Percentiles rank a stretch among this genome's conserved stretches.
Conservation (phyloP, 1,284 basidiomycete species). For the Cryptococcus amylolentus region DNA sequence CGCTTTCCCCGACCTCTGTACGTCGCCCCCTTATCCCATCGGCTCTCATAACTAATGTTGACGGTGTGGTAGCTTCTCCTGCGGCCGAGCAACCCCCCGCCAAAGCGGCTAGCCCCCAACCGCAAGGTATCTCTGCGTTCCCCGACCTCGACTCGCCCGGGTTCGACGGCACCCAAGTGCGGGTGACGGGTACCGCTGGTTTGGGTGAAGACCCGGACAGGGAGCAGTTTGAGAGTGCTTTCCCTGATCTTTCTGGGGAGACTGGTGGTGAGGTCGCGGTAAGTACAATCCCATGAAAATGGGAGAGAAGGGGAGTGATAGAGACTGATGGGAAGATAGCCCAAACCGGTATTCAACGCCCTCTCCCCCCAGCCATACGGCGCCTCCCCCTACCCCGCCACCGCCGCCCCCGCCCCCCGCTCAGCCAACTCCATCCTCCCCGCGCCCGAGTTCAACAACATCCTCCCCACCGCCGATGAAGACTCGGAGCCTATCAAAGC, state of each 20-base stretch:
- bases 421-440: slow-evolving; percentile 60
- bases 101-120: slow-evolving; percentile 19
- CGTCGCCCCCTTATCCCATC: slow-evolving; percentile 7
- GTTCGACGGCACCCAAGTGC: slow-evolving; percentile 53
- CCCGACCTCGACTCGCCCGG: slow-evolving; percentile 58
- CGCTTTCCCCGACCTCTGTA: slow-evolving; percentile 38
- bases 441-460: slow-evolving; percentile 51
- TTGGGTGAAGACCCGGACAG: slow-evolving; percentile 62
- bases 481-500: slow-evolving; percentile 83
- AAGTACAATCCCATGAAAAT: slow-evolving; percentile 7
- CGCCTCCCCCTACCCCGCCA: slow-evolving; percentile 45
- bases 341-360: slow-evolving; percentile 47
- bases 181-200: slow-evolving; percentile 65
- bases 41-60: background rate
- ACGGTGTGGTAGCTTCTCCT: slow-evolving; percentile 9
- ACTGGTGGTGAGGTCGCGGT: slow-evolving; percentile 22
- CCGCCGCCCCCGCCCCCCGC: slow-evolving; percentile 54
- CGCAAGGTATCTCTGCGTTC: slow-evolving; percentile 58
- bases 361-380: slow-evolving; percentile 44
- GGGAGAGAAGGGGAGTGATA: background rate
- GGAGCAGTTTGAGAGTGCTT: slow-evolving; percentile 84
- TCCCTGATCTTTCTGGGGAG: slow-evolving; percentile 72
- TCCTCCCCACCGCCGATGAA: slow-evolving; percentile 58
- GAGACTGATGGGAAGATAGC: slow-evolving; percentile 21
- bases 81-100: slow-evolving; percentile 11